Conservation (phyloP, 2,329 filamentous ascomycete genomes). For the Malbranchea cinnamomea region DNA sequence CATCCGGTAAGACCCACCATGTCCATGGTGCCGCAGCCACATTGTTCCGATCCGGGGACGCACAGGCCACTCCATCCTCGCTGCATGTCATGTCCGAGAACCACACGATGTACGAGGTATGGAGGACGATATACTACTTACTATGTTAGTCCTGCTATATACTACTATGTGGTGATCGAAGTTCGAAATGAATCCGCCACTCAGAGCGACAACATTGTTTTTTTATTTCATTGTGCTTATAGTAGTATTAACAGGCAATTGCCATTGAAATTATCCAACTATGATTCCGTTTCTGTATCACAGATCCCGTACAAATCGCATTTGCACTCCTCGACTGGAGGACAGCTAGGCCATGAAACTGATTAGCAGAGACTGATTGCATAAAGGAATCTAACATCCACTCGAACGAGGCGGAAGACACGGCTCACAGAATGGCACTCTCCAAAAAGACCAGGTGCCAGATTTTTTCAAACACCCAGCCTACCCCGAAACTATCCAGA, state of each 20-base stretch:
- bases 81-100: not conserved
- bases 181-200: no score
- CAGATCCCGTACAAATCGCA: conserved; percentile 8
- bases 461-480: conserved; percentile 48
- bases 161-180: no score
- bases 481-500: conserved; percentile 39
- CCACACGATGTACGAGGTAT: no score
- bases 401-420: not conserved
- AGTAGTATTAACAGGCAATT: no score
- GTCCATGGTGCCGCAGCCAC: not conserved
- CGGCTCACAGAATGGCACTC: conserved; percentile 25
- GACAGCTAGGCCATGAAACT: conserved; percentile 4
- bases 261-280: no score
- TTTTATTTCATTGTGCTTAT: no score
- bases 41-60: not conserved
- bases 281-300: no score
- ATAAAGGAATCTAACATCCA: not conserved
- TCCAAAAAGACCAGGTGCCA: conserved; percentile 45
- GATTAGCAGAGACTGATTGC: no score
- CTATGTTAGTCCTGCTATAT: no score
- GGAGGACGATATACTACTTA: no score
- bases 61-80: not conserved
- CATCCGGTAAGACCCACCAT: not conserved
- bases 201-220: no score
- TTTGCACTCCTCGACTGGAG: conserved; percentile 4